Conservation (phyloP, 805 yeast genomes). For the Ogataea ganodermae region DNA sequence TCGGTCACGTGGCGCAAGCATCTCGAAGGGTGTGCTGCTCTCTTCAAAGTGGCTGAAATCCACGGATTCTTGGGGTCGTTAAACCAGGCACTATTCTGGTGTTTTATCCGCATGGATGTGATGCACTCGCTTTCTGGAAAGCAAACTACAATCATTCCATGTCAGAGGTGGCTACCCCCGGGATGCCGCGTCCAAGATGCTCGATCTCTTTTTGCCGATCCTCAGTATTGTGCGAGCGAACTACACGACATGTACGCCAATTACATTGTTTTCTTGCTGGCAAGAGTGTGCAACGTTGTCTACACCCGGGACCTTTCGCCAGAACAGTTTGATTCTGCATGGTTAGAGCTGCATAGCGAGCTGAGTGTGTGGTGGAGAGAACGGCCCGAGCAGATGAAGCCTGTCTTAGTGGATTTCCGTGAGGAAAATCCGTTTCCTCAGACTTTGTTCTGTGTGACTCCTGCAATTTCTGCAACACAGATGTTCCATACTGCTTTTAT, state of each 20-base stretch:
- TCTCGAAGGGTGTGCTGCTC: slow-evolving; percentile 43
- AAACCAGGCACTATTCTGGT: slow-evolving; percentile 44
- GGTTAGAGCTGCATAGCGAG: slow-evolving; percentile 42
- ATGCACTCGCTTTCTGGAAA: slow-evolving; percentile 43
- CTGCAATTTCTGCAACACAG: slow-evolving; percentile 44
- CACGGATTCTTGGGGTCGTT: slow-evolving; percentile 40
- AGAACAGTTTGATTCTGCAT: slow-evolving; percentile 36
- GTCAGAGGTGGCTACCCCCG: slow-evolving; percentile 39
- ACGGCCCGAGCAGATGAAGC: slow-evolving; percentile 37
- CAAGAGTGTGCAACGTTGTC: slow-evolving; percentile 40
- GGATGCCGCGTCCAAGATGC: slow-evolving; percentile 25
- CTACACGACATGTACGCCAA: slow-evolving; percentile 40
- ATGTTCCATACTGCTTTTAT: slow-evolving; percentile 44
- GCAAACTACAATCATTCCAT: slow-evolving; percentile 38
- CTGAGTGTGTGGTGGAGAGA: slow-evolving; percentile 38
- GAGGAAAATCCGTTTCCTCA: slow-evolving; percentile 40
- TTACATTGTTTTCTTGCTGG: slow-evolving; percentile 41
- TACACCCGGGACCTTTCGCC: slow-evolving; percentile 18
- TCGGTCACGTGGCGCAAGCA: slow-evolving; percentile 42
- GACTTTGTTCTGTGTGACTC: slow-evolving; percentile 40
- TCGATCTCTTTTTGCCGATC: slow-evolving; percentile 25
- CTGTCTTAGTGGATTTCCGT: slow-evolving; percentile 28
- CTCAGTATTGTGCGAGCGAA: slow-evolving; percentile 17
- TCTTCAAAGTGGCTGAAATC: slow-evolving; percentile 39
- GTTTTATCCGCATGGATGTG: slow-evolving; percentile 46